Evolutionary conservation across 2,329 filamentous ascomycete species (phyloP).

Genomic region (Xylariaceae sp.): DNA sequence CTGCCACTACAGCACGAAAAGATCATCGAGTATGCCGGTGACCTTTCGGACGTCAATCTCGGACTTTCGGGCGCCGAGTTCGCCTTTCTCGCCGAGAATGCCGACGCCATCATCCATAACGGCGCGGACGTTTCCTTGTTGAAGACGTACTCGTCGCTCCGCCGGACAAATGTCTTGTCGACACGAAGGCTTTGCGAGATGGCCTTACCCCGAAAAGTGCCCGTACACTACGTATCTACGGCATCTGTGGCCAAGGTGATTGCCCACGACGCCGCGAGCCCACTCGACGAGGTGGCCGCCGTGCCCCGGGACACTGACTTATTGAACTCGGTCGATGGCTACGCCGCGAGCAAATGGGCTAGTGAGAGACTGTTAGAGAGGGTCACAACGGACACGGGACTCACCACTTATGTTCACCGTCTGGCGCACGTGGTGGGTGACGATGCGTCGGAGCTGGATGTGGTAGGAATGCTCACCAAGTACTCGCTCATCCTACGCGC

Average conservation of each 20-base stretch:
- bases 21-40: constrained; percentile 3
- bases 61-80: constrained; percentile 3
- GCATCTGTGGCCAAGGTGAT: no score
- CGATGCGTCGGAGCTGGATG: no score
- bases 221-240: constrained; percentile 20
- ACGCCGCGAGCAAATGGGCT: constrained; percentile 19
- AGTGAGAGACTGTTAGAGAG: constrained; percentile 25
- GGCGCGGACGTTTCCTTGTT: constrained; percentile 17
- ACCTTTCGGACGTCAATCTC: constrained; percentile 4
- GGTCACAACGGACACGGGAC: neutral
- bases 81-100: constrained; percentile 7
- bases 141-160: constrained; percentile 9
- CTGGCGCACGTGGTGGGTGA: no score
- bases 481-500: no score
- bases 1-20: neutral
- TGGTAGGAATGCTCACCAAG: no score
- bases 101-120: constrained; percentile 16
- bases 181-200: constrained; percentile 8
- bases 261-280: no score
- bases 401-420: constrained; percentile 9
- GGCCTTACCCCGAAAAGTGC: neutral
- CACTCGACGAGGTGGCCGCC: no score
- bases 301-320: no score
- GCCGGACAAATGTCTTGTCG: constrained; percentile 6
- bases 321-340: constrained; percentile 9